Base-by-base conservation (phyloP, 495 filamentous ascomycete genomes). In the Xylaria palmicola region DNA sequence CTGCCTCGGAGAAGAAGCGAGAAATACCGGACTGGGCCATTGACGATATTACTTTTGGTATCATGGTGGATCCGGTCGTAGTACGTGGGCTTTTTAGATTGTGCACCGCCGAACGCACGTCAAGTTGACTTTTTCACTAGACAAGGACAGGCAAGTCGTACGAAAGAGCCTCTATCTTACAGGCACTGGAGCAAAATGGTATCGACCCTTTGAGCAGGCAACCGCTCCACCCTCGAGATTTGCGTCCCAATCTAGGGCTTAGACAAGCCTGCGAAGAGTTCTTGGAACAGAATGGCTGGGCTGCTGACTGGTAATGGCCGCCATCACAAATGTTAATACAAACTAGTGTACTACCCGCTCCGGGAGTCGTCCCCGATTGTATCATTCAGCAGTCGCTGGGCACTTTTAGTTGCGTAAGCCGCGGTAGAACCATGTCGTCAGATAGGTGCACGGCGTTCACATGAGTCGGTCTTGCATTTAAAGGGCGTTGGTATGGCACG, bases 1-100 rank as follows among this genome's bases (percentile, higher is more conserved):
- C 55, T 0, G 59, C 56, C 0, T 64, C 83, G 53, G 80, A 85
- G 56, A 72, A 79, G 66, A 79, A 80, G 66, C 79, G 90, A 56
- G 76, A 88, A 63, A 90, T 96, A 2, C 93, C 94, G 0, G 93
- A 96, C 62, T 91, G 91, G 79, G 79, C 90, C 0, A 81, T 98
- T 43, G 94, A 98, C 68, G 88, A 87, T 22, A 98, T 98, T 52
- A 91, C 88, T 0, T 97, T 97, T 65, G 82, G 85, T 37, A 83
- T 97, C 61, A 97, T 98, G 93, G 83, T 93, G 65, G 94, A 98
- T 74, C 94, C 91, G 4, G 90, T 94, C 12, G 80, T 93, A 17
- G 85, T 88, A 74, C 68, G 82, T 77, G 4, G 47, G n/a, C n/a
- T n/a, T n/a, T 32, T 34, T 4, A 13, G 41, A 4, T 10, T 29